phyloP scores from a whole-genome alignment of 2,329 filamentous ascomycete genomes.

The Alternaria ethzedia region DNA sequence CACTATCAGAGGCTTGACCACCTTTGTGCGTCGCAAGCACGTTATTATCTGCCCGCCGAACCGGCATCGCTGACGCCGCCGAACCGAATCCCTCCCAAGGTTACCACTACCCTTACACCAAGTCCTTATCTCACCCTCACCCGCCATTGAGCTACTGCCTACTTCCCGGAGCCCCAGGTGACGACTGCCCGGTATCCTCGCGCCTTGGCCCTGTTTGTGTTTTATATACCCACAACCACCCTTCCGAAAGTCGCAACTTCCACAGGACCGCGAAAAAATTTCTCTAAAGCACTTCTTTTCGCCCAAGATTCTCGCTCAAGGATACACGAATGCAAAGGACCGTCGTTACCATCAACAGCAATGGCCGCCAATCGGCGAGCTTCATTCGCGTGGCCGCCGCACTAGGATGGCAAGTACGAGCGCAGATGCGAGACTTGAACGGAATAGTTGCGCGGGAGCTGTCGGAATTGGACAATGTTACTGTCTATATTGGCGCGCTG shows the following conservation, averaged over 20 bases:
- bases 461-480: slow-evolving; percentile 79
- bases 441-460: slow-evolving; percentile 90
- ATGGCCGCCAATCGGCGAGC: slow-evolving; percentile 92
- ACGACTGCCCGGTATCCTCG: slow-evolving; percentile 19
- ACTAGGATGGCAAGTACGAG: slow-evolving; percentile 90
- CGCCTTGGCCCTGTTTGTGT: slow-evolving; percentile 26
- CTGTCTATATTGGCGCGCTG: slow-evolving; percentile 69
- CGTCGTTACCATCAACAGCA: slow-evolving; percentile 93
- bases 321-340: slow-evolving; percentile 59
- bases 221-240: slow-evolving; percentile 27
- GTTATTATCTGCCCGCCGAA: slow-evolving; percentile 30
- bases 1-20: slow-evolving; percentile 20
- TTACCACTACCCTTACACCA: slow-evolving; percentile 22
- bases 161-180: slow-evolving; percentile 8
- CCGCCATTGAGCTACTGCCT: slow-evolving; percentile 17
- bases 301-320: not conserved
- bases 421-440: slow-evolving; percentile 86
- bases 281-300: not conserved
- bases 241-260: slow-evolving; percentile 8
- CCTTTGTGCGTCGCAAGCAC: slow-evolving; percentile 17
- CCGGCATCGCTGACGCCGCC: slow-evolving; percentile 26
- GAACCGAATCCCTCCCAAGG: slow-evolving; percentile 17
- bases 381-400: slow-evolving; percentile 93
- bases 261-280: not conserved
- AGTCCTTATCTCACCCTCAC: slow-evolving; percentile 28